These are phyloP conservation scores for Pistacia vera DNA, from an alignment of 345 rosid genomes.

Conservation along the genomic window DNA sequence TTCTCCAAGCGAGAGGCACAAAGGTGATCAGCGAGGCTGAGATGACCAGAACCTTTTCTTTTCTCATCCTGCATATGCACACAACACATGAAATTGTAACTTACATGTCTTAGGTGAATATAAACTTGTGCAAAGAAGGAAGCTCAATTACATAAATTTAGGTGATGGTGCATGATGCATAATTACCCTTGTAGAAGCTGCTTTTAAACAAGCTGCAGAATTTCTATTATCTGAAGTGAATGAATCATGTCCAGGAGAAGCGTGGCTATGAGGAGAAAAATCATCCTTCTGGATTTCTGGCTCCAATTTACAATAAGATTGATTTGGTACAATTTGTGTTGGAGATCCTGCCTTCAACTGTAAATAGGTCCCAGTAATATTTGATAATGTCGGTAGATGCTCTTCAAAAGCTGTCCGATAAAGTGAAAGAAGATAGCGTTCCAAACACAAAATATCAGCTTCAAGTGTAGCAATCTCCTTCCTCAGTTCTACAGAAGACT, in stretches of 20 bases:
- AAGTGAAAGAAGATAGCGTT: slow-evolving; percentile 65
- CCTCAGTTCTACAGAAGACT: slow-evolving; percentile 68
- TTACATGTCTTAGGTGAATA: not conserved
- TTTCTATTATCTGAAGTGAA: slow-evolving; percentile 38
- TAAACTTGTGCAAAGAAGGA: not conserved
- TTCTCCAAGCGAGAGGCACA: slow-evolving; percentile 43
- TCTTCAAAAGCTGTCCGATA: slow-evolving; percentile 71
- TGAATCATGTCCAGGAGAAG: slow-evolving; percentile 45
- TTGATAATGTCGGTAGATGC: slow-evolving; percentile 36
- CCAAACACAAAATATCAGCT: slow-evolving; percentile 68
- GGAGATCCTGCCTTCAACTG: slow-evolving; percentile 33
- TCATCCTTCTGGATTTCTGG: slow-evolving; percentile 26
- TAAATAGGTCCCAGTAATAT: slow-evolving; percentile 28
- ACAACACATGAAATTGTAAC: not conserved
- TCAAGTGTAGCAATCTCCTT: slow-evolving; percentile 70
- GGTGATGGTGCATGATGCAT: slow-evolving; percentile 2
- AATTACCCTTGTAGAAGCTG: slow-evolving; percentile 50
- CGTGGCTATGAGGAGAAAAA: slow-evolving; percentile 32
- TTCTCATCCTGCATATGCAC: slow-evolving; percentile 42
- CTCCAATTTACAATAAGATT: slow-evolving; percentile 31
- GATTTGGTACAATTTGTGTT: slow-evolving; percentile 19
- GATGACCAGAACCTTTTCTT: slow-evolving; percentile 45
- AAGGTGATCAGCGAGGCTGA: slow-evolving; percentile 80
- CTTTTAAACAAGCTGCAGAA: slow-evolving; percentile 40
- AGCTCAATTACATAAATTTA: not conserved